phyloP scores from a whole-genome alignment of 2,329 filamentous ascomycete genomes.

The Pseudogymnoascus sp. region DNA sequence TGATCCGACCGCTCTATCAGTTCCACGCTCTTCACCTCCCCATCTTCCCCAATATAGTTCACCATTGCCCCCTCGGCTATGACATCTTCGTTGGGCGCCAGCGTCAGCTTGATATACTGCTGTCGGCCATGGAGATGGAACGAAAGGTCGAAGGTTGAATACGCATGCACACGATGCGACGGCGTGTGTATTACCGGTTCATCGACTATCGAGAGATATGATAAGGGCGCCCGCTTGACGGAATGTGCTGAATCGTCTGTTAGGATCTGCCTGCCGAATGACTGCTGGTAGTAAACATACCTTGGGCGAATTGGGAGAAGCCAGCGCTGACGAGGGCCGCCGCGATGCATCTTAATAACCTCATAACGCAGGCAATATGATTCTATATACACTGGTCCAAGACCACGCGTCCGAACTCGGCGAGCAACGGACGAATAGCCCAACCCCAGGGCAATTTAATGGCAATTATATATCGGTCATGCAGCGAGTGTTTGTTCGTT shows the following conservation, averaged over 20 bases:
- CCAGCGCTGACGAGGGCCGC: conserved; percentile 6
- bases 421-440: background rate
- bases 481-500: background rate
- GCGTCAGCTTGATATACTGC: conserved; percentile 65
- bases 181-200: conserved; percentile 70
- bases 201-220: conserved; percentile 63
- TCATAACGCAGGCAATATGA: background rate
- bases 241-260: conserved; percentile 51
- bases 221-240: conserved; percentile 65
- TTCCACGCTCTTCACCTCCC: conserved; percentile 57
- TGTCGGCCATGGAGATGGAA: conserved; percentile 63
- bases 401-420: background rate
- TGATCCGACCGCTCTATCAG: conserved; percentile 64
- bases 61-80: conserved; percentile 68
- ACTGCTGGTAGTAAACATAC: background rate
- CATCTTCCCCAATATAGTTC: conserved; percentile 63
- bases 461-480: background rate
- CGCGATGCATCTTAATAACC: conserved; percentile 7
- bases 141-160: conserved; percentile 75
- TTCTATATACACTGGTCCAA: background rate
- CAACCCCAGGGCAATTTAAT: background rate
- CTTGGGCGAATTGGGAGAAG: conserved; percentile 5
- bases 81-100: conserved; percentile 89
- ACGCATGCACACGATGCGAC: conserved; percentile 68
- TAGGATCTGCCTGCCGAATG: conserved; percentile 1